phyloP scores from a whole-genome alignment of 768 basidiomycete species.

The Phylloporus sp. region DNA sequence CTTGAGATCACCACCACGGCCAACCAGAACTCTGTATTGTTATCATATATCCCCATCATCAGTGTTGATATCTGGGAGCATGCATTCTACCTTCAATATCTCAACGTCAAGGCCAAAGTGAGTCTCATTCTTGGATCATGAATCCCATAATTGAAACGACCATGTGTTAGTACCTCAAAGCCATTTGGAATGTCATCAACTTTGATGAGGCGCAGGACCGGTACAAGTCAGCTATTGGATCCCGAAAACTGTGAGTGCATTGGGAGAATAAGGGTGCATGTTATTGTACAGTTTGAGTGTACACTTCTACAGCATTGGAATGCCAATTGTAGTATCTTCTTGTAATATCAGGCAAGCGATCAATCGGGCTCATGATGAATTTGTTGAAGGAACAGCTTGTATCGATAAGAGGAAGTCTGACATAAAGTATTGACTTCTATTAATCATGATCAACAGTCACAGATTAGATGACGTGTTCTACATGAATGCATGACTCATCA shows the following conservation, averaged over 20 bases:
- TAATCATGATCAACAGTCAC: no score
- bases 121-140: slow-evolving; percentile 31
- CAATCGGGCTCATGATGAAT: no score
- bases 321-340: neutral
- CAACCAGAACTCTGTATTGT: slow-evolving; percentile 91
- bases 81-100: slow-evolving; percentile 94
- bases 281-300: neutral
- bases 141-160: neutral
- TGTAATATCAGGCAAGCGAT: no score
- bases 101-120: slow-evolving; percentile 91
- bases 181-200: slow-evolving; percentile 71
- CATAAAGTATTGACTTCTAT: no score
- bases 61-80: slow-evolving; percentile 97
- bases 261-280: neutral
- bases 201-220: slow-evolving; percentile 73
- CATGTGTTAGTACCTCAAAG: slow-evolving; percentile 57
- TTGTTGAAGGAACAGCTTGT: no score
- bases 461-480: no score
- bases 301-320: neutral
- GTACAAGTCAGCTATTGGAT: slow-evolving; percentile 38
- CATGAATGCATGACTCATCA: no score
- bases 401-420: no score
- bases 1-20: slow-evolving; percentile 89
- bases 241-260: slow-evolving; percentile 32
- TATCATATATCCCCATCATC: slow-evolving; percentile 68